Percentiles rank a stretch among this genome's conserved stretches.
These are phyloP conservation scores for Eragrostis curvula DNA, from an alignment of 176 grass and related monocot species.

Conservation along the genomic window DNA sequence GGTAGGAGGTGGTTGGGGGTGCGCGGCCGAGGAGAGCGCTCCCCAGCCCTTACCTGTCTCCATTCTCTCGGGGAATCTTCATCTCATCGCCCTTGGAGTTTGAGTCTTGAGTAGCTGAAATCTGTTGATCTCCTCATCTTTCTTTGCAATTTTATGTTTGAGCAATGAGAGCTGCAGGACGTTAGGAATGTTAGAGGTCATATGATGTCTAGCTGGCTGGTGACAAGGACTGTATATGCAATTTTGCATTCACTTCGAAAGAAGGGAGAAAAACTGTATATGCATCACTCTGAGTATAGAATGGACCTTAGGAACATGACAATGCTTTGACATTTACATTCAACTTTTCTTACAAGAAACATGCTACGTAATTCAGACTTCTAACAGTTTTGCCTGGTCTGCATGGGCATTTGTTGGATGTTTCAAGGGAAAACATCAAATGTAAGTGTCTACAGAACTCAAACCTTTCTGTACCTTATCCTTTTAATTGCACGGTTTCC, in stretches of 20 bases:
- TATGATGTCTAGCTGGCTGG: neutral
- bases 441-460: slow-evolving; percentile 41
- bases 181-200: slow-evolving; percentile 32
- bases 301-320: no score
- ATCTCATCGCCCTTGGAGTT: slow-evolving; percentile 54
- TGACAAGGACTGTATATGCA: neutral
- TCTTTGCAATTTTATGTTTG: slow-evolving; percentile 74
- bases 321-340: neutral
- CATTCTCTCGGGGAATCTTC: no score
- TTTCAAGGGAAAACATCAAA: slow-evolving; percentile 78
- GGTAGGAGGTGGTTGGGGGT: no score
- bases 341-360: slow-evolving; percentile 25
- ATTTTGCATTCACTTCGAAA: neutral
- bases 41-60: no score
- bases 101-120: slow-evolving; percentile 54
- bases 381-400: slow-evolving; percentile 6
- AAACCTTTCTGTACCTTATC: neutral
- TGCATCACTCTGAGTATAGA: no score
- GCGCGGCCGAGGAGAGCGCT: no score
- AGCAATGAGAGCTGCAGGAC: slow-evolving; percentile 62
- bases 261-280: neutral
- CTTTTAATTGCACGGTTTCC: slow-evolving; percentile 26
- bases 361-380: slow-evolving; percentile 6
- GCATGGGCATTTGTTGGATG: slow-evolving; percentile 44
- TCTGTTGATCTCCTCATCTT: slow-evolving; percentile 71